phyloP scores from a whole-genome alignment of 2,329 filamentous ascomycete genomes.

The Hypoxylon sp. region DNA sequence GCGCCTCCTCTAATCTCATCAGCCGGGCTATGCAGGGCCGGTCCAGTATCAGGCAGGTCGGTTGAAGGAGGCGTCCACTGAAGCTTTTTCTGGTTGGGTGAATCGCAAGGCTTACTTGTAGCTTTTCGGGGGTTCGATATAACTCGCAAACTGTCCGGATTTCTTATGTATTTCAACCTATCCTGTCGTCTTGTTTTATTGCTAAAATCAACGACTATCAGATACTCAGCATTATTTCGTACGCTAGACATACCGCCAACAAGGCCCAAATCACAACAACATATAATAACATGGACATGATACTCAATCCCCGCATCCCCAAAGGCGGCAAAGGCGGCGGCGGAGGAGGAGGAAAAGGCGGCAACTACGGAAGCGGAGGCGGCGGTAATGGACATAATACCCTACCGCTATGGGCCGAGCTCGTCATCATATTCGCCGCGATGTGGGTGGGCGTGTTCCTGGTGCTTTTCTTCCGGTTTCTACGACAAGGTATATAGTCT shows the following conservation, averaged over 20 bases:
- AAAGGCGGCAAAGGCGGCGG: constrained; percentile 22
- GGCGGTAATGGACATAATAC: background rate
- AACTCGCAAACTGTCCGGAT: too few relatives aligned
- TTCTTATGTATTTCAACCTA: too few relatives aligned
- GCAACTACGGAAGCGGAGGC: constrained; percentile 1
- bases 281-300: constrained; percentile 2
- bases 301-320: constrained; percentile 13
- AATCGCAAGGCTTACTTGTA: constrained; percentile 24
- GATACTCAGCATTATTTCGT: too few relatives aligned
- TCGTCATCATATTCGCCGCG: constrained; percentile 16
- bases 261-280: background rate
- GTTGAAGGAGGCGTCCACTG: background rate
- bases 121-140: background rate
- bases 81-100: constrained; percentile 14
- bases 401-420: constrained; percentile 16
- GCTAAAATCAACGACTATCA: too few relatives aligned
- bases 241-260: too few relatives aligned
- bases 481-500: constrained; percentile 17
- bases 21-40: too few relatives aligned
- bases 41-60: too few relatives aligned
- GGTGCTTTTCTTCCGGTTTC: constrained; percentile 6
- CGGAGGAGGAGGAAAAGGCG: constrained; percentile 3
- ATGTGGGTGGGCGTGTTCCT: constrained; percentile 22
- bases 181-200: too few relatives aligned
- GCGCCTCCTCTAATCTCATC: too few relatives aligned